Percentiles rank a stretch among this genome's conserved stretches.
phyloP scores from a whole-genome alignment of 2,329 filamentous ascomycete genomes.

The Colletotrichum sp. region DNA sequence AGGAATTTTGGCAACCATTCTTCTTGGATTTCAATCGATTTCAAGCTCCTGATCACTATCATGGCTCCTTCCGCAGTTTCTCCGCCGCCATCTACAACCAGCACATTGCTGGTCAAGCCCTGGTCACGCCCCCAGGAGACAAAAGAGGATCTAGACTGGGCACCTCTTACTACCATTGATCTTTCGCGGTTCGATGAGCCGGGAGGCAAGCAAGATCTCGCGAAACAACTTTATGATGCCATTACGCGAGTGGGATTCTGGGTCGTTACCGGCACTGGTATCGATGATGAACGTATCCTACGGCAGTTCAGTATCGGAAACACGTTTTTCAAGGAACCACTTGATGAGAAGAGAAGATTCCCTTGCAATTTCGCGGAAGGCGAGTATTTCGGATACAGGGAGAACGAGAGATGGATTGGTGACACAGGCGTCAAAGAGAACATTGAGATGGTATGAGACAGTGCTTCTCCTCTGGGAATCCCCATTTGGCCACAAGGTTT shows the following conservation, averaged over 20 bases:
- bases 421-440: not conserved
- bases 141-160: not conserved
- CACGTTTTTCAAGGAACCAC: not conserved
- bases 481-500: not conserved
- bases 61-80: not conserved
- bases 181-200: not conserved
- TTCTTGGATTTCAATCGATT: not conserved
- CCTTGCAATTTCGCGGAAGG: not conserved
- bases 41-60: not conserved
- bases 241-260: not conserved
- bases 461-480: not conserved
- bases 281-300: not conserved
- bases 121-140: not conserved
- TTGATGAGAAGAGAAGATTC: not conserved
- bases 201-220: not conserved
- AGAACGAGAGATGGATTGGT: not conserved
- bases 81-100: not conserved
- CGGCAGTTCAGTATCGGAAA: not conserved
- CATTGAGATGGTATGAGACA: not conserved
- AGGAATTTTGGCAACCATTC: not conserved
- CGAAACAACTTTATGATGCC: not conserved
- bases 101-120: not conserved
- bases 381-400: not conserved
- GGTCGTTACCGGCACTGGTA: not conserved
- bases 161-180: not conserved